Conservation (phyloP, 2,329 filamentous ascomycete genomes). For the Paecilomyces sp. region DNA sequence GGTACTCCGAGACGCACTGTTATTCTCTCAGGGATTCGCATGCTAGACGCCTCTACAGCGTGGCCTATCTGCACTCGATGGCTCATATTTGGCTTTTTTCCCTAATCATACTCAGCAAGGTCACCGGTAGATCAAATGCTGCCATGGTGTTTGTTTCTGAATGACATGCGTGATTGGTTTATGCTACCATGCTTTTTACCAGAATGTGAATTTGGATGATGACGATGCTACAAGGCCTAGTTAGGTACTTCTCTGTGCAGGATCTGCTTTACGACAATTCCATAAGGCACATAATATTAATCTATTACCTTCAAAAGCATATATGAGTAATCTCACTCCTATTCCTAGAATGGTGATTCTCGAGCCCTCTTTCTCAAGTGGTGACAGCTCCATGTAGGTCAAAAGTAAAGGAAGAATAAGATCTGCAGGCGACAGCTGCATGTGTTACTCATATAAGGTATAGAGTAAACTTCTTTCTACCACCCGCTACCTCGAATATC, state of each 20-base stretch:
- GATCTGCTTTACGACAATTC: background rate
- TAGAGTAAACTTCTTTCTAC: too few relatives aligned
- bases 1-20: background rate
- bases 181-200: background rate
- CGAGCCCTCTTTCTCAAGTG: background rate
- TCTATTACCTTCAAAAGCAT: background rate
- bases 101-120: background rate
- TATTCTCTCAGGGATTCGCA: background rate
- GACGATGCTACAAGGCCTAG: background rate
- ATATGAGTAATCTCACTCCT: background rate
- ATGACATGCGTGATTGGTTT: background rate
- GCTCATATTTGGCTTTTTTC: background rate
- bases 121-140: background rate
- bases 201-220: background rate
- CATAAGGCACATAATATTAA: background rate
- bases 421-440: background rate
- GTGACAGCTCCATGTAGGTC: background rate
- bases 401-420: background rate
- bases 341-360: background rate
- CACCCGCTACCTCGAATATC: too few relatives aligned
- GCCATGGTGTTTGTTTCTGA: background rate
- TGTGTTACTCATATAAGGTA: background rate
- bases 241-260: background rate
- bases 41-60: background rate
- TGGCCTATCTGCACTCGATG: too few relatives aligned